Evolutionary conservation across 1,284 basidiomycete genomes (phyloP).

Genomic region (Heterobasidion occidentale): DNA sequence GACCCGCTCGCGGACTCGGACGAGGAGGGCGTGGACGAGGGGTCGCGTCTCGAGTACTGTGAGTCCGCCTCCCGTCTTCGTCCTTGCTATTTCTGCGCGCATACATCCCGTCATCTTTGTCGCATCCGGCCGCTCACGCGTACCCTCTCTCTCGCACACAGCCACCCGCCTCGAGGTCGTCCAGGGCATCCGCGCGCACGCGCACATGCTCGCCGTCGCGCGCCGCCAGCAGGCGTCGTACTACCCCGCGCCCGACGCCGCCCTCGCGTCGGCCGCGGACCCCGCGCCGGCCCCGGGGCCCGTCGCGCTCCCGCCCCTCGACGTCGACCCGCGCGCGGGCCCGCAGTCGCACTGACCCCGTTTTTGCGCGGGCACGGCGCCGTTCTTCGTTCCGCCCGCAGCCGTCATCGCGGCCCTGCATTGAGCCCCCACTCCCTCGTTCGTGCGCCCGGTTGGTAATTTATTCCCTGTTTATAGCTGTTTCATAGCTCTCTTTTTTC

Average conservation of each 20-base stretch:
- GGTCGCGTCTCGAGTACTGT: conserved; percentile 48
- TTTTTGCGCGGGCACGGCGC: too few relatives aligned
- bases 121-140: too few relatives aligned
- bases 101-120: too few relatives aligned
- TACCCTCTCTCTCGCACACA: background rate
- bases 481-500: background rate
- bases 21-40: conserved; percentile 47
- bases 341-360: background rate
- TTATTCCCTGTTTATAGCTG: conserved; percentile 14
- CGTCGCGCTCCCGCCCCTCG: background rate
- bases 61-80: conserved; percentile 12
- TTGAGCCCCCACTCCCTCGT: too few relatives aligned
- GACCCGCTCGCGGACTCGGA: conserved; percentile 50
- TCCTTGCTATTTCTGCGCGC: background rate
- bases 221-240: too few relatives aligned
- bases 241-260: too few relatives aligned
- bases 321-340: background rate
- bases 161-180: background rate
- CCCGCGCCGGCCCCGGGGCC: too few relatives aligned
- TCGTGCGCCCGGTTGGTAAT: conserved; percentile 3
- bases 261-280: too few relatives aligned
- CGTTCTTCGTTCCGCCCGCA: too few relatives aligned
- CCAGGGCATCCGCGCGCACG: background rate
- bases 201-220: background rate
- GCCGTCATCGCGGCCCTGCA: too few relatives aligned